phyloP scores from a whole-genome alignment of 257 asterid genomes.

The Nicotiana obtusifolia region DNA sequence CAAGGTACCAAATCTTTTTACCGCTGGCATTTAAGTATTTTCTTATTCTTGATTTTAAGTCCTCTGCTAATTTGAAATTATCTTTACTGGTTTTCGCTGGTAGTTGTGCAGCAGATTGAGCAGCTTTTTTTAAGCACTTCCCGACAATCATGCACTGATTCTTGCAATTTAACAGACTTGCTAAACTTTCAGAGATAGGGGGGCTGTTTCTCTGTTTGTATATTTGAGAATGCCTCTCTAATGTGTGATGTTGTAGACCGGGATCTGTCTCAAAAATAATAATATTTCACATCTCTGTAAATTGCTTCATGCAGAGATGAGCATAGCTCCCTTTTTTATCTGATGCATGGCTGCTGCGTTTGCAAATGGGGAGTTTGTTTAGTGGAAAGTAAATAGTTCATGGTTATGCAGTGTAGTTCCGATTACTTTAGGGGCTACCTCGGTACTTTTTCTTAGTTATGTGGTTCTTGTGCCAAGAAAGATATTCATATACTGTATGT shows the following conservation, averaged over 20 bases:
- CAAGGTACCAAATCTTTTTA: neutral
- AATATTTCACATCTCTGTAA: neutral
- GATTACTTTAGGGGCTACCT: constrained; percentile 3
- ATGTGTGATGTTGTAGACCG: neutral
- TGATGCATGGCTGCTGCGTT: neutral
- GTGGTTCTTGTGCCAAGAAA: neutral
- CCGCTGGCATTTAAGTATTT: neutral
- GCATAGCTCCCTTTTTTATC: neutral
- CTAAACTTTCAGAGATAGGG: neutral
- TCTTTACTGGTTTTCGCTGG: neutral
- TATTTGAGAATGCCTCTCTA: constrained; percentile 6
- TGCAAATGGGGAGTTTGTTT: neutral
- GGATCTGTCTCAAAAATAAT: neutral
- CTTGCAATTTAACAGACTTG: neutral
- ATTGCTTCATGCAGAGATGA: neutral
- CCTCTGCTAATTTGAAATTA: neutral
- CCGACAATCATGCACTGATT: neutral
- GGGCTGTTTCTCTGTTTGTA: neutral
- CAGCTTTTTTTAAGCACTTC: neutral
- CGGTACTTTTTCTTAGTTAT: neutral
- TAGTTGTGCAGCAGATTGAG: neutral
- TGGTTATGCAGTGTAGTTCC: constrained; percentile 8
- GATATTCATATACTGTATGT: neutral
- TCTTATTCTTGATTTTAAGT: neutral
- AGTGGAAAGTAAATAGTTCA: constrained; percentile 4